These are phyloP conservation scores for Cichorium intybus DNA, from an alignment of 140 eudicot species.

Conservation along the genomic window DNA sequence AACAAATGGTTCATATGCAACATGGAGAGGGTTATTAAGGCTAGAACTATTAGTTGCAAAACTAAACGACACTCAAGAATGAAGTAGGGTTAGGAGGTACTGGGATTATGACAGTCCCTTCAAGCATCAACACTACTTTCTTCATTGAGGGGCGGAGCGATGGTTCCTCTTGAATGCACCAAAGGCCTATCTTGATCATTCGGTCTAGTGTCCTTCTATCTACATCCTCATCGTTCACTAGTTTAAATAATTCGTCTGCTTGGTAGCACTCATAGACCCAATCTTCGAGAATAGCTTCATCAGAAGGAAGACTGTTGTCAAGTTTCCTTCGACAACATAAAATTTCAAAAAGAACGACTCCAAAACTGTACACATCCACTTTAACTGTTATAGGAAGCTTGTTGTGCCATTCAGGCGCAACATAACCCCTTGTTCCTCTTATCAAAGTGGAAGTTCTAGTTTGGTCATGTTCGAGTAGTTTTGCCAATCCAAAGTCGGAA, in stretches of 20 bases:
- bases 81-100: constrained; percentile 44
- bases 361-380: constrained; percentile 49
- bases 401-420: constrained; percentile 58
- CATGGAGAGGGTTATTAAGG: too few species aligned
- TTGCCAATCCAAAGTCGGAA: constrained; percentile 47
- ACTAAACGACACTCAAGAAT: constrained; percentile 14
- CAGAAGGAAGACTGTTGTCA: constrained; percentile 22
- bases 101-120: constrained; percentile 45
- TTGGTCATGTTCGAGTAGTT: constrained; percentile 26
- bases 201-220: constrained; percentile 36
- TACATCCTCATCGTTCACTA: constrained; percentile 40
- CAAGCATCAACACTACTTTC: constrained; percentile 51
- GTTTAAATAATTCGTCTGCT: constrained; percentile 12
- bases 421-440: constrained; percentile 30
- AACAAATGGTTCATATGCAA: too few species aligned
- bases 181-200: constrained; percentile 46
- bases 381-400: constrained; percentile 33
- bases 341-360: constrained; percentile 33
- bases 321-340: constrained; percentile 33
- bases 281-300: constrained; percentile 35
- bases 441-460: constrained; percentile 18
- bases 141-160: constrained; percentile 51
- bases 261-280: constrained; percentile 43
- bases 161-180: constrained; percentile 18
- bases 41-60: not conserved